Evolutionary conservation across 345 rosid species (phyloP).

Genomic region (Hibiscus tridactylites): DNA sequence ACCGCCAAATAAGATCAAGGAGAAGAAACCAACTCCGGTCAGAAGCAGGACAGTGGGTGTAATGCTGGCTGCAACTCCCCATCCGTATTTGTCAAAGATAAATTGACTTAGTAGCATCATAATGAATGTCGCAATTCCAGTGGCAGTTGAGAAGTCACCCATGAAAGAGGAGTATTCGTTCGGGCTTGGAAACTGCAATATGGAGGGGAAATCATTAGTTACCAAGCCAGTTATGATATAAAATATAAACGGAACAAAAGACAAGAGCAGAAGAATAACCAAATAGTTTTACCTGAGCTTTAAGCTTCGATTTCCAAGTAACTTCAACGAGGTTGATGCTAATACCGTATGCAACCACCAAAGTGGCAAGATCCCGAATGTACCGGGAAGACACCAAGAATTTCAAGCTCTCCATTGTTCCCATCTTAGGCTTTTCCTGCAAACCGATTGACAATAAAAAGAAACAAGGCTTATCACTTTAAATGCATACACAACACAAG

Average conservation of each 20-base stretch:
- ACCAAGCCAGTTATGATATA: neutral
- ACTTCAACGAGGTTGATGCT: neutral
- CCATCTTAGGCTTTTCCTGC: neutral
- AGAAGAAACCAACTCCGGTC: neutral
- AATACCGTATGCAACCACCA: neutral
- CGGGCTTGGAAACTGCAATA: slow-evolving; percentile 82
- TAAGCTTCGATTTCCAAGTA: neutral
- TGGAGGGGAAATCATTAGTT: neutral
- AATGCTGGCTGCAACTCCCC: neutral
- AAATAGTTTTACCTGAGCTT: neutral
- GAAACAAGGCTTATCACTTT: neutral
- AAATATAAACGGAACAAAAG: neutral
- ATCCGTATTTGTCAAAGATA: slow-evolving; percentile 74
- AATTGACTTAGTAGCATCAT: slow-evolving; percentile 93
- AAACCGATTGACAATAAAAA: neutral
- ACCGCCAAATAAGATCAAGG: neutral
- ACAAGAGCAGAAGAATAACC: neutral
- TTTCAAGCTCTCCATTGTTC: neutral
- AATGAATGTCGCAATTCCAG: slow-evolving; percentile 77
- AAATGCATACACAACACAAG: neutral
- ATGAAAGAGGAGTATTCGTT: slow-evolving; percentile 91
- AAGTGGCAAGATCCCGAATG: neutral
- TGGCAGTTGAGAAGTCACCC: slow-evolving; percentile 94
- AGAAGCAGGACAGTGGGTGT: neutral
- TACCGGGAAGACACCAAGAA: neutral